Base-by-base conservation (phyloP, 768 basidiomycete genomes). In the Boletales sp. region DNA sequence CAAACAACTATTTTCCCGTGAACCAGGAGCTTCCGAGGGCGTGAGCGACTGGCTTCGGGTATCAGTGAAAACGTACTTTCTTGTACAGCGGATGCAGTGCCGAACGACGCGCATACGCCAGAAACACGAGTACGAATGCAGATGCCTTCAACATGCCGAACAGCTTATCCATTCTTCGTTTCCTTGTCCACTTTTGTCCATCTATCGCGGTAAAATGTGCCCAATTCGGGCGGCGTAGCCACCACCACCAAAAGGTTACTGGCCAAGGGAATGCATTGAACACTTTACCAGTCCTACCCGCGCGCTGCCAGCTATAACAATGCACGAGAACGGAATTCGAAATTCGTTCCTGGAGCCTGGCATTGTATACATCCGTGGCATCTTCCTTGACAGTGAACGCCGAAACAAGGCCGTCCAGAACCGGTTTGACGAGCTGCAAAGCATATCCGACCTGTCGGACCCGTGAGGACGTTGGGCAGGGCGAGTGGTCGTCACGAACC, bases 281-380 rank as follows among this genome's bases (percentile, higher is more conserved):
- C 8, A 70, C 56, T 50, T 71, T 75, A 5, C 75, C 75, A 7
- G 46, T 63, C 7, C 68, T 63, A 8, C 64, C 65, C 1, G 58
- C 60, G 2, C 71, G 70, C 53, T 75, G 73, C 74, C 74, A 78
- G 12, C 75, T 75, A 17, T 54, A 44, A 52, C 73, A 76, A 9
- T 64, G 56, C 32, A 59, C 35, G 17, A 65, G 67, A 41, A 59
- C 55, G 8, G 54, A 55, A 13, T 36, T 56, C 32, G 60, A 54
- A 6, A 65, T 6, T 5, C 54, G 43, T 40, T 41, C 44, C 43
- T 65, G 58, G 19, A 64, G 36, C 14, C 47, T 53, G 30, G 38
- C 53, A 18, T 71, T 70, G 49, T 65, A 64, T 10, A 54, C 54
- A 40, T 67, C 60, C 42, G 65, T 64, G 18, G 50, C 59, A 4